Conservation (phyloP, 106 monocot species). For the Ottelia alismoides region DNA sequence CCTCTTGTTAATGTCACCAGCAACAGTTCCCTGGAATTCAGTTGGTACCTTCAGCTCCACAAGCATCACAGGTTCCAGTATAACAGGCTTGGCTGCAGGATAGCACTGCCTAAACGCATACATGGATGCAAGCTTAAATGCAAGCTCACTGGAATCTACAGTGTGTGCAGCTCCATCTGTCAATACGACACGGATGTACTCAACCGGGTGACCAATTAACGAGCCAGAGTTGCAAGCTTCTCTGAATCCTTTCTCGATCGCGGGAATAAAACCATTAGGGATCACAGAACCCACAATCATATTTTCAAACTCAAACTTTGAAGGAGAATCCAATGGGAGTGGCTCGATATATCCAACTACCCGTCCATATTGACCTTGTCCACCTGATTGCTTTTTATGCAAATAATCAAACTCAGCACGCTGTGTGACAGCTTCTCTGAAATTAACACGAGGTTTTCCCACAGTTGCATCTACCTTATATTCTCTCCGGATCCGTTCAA, state of each 20-base stretch:
- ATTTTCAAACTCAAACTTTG: conserved; percentile 99
- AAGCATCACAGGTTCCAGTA: conserved; percentile 92
- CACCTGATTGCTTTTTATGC: conserved; percentile 96
- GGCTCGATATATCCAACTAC: conserved; percentile 93
- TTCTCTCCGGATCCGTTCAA: conserved; percentile 89
- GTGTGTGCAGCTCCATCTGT: conserved; percentile 91
- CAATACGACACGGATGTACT: conserved; percentile 76
- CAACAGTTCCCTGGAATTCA: conserved; percentile 95
- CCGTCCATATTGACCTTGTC: conserved; percentile 98
- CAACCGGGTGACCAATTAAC: conserved; percentile 90
- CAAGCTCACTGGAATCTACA: conserved; percentile 98
- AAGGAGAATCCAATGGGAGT: conserved; percentile 46
- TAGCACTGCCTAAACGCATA: conserved; percentile 99
- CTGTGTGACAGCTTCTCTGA: conserved; percentile 85
- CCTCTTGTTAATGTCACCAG: conserved; percentile 98
- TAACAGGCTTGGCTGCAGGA: conserved; percentile 74
- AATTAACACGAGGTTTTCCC: conserved; percentile 93
- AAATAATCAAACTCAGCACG: conserved; percentile 93
- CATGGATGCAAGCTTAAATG: conserved; percentile 90
- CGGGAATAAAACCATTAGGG: conserved; percentile 76
- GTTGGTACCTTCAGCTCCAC: conserved; percentile 93
- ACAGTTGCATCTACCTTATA: conserved; percentile 98
- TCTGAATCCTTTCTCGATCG: conserved; percentile 93
- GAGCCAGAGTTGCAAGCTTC: conserved; percentile 97
- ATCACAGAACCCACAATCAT: conserved; percentile 84